These are phyloP conservation scores for Hordeum pubiflorum DNA, from an alignment of 202 grass and related monocot species.

Conservation along the genomic window DNA sequence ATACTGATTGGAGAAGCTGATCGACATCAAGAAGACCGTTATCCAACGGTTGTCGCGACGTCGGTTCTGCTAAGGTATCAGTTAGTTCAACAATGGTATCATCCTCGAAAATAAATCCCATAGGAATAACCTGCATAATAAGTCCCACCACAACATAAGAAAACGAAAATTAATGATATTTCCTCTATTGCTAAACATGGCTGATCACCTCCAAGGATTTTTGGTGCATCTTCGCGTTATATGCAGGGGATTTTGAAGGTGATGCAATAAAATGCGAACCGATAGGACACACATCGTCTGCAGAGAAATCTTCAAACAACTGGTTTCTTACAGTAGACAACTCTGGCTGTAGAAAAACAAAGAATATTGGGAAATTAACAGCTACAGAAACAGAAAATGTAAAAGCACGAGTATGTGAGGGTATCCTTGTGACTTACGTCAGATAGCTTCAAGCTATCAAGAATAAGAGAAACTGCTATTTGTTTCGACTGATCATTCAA, in stretches of 20 bases:
- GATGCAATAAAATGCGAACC: conserved; percentile 57
- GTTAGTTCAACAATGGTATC: conserved; percentile 53
- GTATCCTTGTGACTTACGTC: conserved; percentile 42
- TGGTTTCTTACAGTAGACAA: conserved; percentile 53
- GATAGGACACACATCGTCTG: conserved; percentile 57
- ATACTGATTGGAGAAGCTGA: conserved; percentile 77
- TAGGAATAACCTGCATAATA: conserved; percentile 58
- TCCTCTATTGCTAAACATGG: conserved; percentile 3
- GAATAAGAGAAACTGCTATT: conserved; percentile 63
- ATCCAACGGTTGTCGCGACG: conserved; percentile 20
- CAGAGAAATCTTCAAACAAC: conserved; percentile 75
- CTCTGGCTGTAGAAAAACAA: conserved; percentile 52
- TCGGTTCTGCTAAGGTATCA: conserved; percentile 40
- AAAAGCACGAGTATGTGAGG: background rate
- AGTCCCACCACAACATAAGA: conserved; percentile 13
- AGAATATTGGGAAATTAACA: conserved; percentile 10
- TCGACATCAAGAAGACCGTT: conserved; percentile 54
- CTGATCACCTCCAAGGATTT: conserved; percentile 49
- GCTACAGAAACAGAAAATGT: background rate
- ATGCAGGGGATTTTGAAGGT: conserved; percentile 22
- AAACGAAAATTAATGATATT: conserved; percentile 1
- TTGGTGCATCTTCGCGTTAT: conserved; percentile 30
- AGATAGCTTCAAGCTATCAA: conserved; percentile 55
- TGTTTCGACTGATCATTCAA: conserved; percentile 61
- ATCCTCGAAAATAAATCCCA: conserved; percentile 64